These are phyloP conservation scores for Taxillus chinensis DNA, from an alignment of 164 flowering plant species.

Conservation along the genomic window DNA sequence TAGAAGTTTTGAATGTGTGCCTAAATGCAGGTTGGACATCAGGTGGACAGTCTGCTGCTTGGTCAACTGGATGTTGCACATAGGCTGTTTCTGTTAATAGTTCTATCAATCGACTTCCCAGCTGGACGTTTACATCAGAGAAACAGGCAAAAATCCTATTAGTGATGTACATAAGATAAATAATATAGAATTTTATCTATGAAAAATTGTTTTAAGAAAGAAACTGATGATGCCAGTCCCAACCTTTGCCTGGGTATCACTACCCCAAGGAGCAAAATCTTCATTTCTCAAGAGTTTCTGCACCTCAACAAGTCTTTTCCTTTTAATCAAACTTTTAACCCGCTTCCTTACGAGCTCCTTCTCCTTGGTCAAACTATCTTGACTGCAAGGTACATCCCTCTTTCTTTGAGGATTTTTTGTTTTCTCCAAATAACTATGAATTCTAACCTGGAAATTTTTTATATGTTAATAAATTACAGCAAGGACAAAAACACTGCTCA, in stretches of 20 bases:
- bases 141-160: background rate
- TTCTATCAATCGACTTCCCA: slow-evolving; percentile 79
- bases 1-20: slow-evolving; percentile 45
- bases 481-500: no score
- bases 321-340: slow-evolving; percentile 50
- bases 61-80: slow-evolving; percentile 63
- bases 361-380: slow-evolving; percentile 34
- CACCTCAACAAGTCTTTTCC: slow-evolving; percentile 45
- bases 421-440: slow-evolving; percentile 62
- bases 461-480: no score
- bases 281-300: slow-evolving; percentile 52
- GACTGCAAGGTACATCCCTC: slow-evolving; percentile 15
- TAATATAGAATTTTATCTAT: background rate
- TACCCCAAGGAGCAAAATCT: slow-evolving; percentile 54
- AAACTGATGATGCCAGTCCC: slow-evolving; percentile 3
- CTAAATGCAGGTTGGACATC: slow-evolving; percentile 89
- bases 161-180: background rate
- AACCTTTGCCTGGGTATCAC: slow-evolving; percentile 84
- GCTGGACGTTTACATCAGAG: slow-evolving; percentile 35
- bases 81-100: slow-evolving; percentile 70
- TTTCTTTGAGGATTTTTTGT: slow-evolving; percentile 32
- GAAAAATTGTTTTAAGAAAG: slow-evolving; percentile 3
- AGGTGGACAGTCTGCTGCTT: slow-evolving; percentile 58
- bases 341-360: slow-evolving; percentile 43
- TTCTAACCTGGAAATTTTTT: slow-evolving; percentile 43